A percentile compares a stretch with the other conserved stretches of the same genome.
These are phyloP conservation scores for Mucor piriformis DNA, from an alignment of 371 early-diverging fungal species.

Conservation along the genomic window DNA sequence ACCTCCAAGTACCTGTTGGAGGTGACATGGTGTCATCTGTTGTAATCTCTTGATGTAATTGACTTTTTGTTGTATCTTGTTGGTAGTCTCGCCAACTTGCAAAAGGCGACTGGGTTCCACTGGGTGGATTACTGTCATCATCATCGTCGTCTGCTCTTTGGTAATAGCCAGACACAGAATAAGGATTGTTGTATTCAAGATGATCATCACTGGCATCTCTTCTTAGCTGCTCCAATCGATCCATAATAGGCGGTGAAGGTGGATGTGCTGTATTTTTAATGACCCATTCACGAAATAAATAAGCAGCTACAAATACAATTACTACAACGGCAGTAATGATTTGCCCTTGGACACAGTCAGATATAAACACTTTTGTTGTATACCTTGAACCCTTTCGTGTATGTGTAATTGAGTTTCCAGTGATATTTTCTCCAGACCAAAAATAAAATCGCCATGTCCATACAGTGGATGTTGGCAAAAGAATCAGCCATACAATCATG, in stretches of 20 bases:
- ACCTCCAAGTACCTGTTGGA: slow-evolving; percentile 12
- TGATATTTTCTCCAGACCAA: slow-evolving; percentile 65
- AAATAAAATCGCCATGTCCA: slow-evolving; percentile 83
- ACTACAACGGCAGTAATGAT: slow-evolving; percentile 74
- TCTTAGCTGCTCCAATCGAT: slow-evolving; percentile 16
- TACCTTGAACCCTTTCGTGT: not conserved
- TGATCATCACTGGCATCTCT: not conserved
- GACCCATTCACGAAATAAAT: slow-evolving; percentile 86
- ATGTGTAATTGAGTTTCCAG: not conserved
- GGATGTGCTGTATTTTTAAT: slow-evolving; percentile 62
- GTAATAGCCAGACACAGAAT: slow-evolving; percentile 4
- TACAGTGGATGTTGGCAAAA: slow-evolving; percentile 78
- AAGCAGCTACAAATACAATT: slow-evolving; percentile 71
- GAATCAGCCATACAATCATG: slow-evolving; percentile 73
- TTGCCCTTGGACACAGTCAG: slow-evolving; percentile 86
- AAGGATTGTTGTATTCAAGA: slow-evolving; percentile 7
- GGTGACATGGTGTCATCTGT: slow-evolving; percentile 41
- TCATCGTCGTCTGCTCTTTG: not conserved
- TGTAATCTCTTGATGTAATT: slow-evolving; percentile 1
- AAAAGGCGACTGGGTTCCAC: slow-evolving; percentile 28
- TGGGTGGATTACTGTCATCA: slow-evolving; percentile 16
- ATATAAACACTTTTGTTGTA: slow-evolving; percentile 54
- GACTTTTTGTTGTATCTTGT: slow-evolving; percentile 12
- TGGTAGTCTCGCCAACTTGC: slow-evolving; percentile 31
- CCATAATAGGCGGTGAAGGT: not conserved